Percentiles rank a stretch among this genome's conserved stretches.
Evolutionary conservation across 129 eudicot genomes (phyloP).

Genomic region (Flaveria bidentis): DNA sequence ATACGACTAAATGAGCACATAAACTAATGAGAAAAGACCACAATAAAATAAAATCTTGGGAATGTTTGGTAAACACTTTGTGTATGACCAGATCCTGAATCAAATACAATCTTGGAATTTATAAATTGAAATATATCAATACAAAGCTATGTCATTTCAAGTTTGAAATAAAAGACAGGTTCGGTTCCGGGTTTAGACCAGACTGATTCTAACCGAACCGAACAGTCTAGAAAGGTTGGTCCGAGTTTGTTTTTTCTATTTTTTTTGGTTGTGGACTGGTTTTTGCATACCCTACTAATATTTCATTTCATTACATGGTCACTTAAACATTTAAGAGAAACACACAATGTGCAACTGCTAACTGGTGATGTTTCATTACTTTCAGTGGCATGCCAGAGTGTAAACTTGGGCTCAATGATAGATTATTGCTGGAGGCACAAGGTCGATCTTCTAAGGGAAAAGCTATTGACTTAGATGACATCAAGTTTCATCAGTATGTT

Average conservation of each 20-base stretch:
- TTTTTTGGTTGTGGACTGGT: not conserved
- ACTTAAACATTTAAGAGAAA: conserved; percentile 12
- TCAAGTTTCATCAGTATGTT: conserved; percentile 94
- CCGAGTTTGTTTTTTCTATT: not conserved
- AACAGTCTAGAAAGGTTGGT: not conserved
- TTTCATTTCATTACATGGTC: not conserved
- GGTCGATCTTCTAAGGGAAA: conserved; percentile 93
- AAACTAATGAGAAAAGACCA: not conserved
- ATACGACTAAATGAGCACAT: not conserved
- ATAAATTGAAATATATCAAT: not conserved
- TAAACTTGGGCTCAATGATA: conserved; percentile 95
- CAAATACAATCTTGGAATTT: not conserved
- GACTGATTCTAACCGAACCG: not conserved
- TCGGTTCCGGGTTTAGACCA: not conserved
- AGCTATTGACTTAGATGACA: conserved; percentile 94
- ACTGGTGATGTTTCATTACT: conserved; percentile 20
- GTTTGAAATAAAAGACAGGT: not conserved
- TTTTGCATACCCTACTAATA: not conserved
- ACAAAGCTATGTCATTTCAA: not conserved
- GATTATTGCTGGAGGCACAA: conserved; percentile 93
- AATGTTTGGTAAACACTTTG: not conserved
- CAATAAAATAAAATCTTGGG: too few species aligned
- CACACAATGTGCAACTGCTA: conserved; percentile 4
- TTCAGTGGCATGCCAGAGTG: conserved; percentile 99
- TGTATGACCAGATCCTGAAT: not conserved